Evolutionary conservation across 306 rosid species (phyloP), one percentile per base, ranked within the genome.

Genomic region (Fragaria iinumae): DNA sequence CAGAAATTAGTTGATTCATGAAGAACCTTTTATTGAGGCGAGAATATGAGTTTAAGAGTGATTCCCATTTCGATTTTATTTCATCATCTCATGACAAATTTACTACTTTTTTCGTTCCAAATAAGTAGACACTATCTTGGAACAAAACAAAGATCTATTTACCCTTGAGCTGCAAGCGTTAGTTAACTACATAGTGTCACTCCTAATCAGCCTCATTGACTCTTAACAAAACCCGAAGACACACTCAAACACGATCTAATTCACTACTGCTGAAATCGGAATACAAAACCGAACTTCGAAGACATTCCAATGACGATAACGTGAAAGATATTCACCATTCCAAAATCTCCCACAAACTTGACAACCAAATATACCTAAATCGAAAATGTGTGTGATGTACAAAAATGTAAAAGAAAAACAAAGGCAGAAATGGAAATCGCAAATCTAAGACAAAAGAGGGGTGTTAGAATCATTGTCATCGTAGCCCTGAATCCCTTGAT

Each of bases 371-470:
- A 36, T 65, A 65, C 69, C 69, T 7, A 34, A 17, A 64, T 17
- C 4, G 23, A 9, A 34, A 66, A 66, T n/a, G 18, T 34, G 67
- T 56, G 36, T 73, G 39, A 56, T 73, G 1, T 73, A 39, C 53
- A 72, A 36, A 10, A 50, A 10, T 17, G 23, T 11, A 41, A 8
- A 41, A 7, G 34, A 44, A 18, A 27, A 23, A 55, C 13, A 32
- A 18, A 14, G 47, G 16, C 14, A 56, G 18, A 14, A 14, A 56
- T 38, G 32, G 11, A 7, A 60, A 60, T 20, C n/a, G 5, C 25
- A 47, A 68, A 68, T 81, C 77, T 48, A 76, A 32, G 48, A 20
- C 64, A 77, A 50, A 47, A 73, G 81, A 57, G 69, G 73, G 10
- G 71, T 25, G 23, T 12, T 49, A 29, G 32, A 18, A 72, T 36